These are phyloP conservation scores for Aphanoascus verrucosus DNA, from an alignment of 2,329 filamentous ascomycete genomes.

Conservation along the genomic window DNA sequence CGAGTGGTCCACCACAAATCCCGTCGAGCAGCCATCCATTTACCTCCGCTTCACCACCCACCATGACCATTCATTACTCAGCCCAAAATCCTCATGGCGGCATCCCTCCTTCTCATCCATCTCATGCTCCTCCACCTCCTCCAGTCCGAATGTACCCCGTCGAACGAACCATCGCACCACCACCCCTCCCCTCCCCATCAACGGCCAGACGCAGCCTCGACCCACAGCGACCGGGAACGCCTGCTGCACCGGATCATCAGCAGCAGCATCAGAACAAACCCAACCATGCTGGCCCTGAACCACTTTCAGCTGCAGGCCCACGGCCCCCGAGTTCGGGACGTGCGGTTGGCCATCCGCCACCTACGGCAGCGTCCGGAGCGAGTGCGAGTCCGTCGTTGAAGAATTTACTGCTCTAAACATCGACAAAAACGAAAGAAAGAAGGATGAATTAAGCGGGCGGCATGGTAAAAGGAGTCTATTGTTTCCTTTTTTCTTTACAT, in stretches of 20 bases:
- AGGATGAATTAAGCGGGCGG: neutral
- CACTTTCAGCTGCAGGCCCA: constrained; percentile 14
- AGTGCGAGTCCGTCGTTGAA: constrained; percentile 67
- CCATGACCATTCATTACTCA: constrained; percentile 29
- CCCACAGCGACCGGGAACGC: constrained; percentile 26
- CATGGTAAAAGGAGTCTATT: constrained; percentile 13
- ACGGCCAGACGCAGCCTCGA: constrained; percentile 27
- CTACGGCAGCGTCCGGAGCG: constrained; percentile 42
- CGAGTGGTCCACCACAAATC: neutral
- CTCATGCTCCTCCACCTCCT: constrained; percentile 24
- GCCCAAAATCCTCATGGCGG: constrained; percentile 28
- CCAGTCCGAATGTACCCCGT: constrained; percentile 31
- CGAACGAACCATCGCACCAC: constrained; percentile 28
- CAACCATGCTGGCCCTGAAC: neutral
- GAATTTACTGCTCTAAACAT: constrained; percentile 58
- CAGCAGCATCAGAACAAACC: constrained; percentile 9
- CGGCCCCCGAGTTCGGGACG: constrained; percentile 23
- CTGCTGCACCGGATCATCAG: constrained; percentile 15
- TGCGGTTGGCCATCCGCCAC: constrained; percentile 15
- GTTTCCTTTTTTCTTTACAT: constrained; percentile 15
- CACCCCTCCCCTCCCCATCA: constrained; percentile 29
- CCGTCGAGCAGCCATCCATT: constrained; percentile 23
- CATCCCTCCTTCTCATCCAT: constrained; percentile 20
- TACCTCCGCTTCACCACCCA: constrained; percentile 30
- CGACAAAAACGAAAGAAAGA: no score